Evolutionary conservation across 768 basidiomycete species (phyloP).

Genomic region (Strobilomyces echinocephalus): DNA sequence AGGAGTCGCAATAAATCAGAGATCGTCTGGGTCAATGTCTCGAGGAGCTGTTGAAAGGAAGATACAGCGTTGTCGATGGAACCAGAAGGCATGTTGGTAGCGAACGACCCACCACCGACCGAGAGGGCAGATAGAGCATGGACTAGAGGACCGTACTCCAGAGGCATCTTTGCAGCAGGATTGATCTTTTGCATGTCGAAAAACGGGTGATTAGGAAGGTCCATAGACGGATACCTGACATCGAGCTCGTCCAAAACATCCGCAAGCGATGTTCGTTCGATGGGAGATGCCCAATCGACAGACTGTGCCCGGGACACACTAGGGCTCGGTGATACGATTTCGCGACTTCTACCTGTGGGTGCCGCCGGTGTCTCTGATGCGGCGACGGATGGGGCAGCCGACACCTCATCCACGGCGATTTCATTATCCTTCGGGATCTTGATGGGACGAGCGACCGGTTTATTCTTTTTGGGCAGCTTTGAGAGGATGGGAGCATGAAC

Average conservation of each 20-base stretch:
- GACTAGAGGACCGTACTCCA: conserved; percentile 81
- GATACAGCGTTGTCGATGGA: conserved; percentile 90
- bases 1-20: conserved; percentile 80
- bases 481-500: conserved; percentile 71
- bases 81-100: conserved; percentile 71
- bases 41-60: conserved; percentile 83
- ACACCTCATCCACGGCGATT: conserved; percentile 35
- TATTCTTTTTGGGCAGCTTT: conserved; percentile 81
- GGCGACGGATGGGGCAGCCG: conserved; percentile 40
- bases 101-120: conserved; percentile 79
- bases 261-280: conserved; percentile 48
- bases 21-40: conserved; percentile 86
- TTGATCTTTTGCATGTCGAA: conserved; percentile 70
- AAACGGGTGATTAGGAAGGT: conserved; percentile 66
- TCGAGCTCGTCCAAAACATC: conserved; percentile 69
- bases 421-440: conserved; percentile 61
- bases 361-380: conserved; percentile 45
- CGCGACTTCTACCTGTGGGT: conserved; percentile 30
- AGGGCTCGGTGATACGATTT: conserved; percentile 43
- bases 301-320: conserved; percentile 60
- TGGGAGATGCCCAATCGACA: conserved; percentile 43
- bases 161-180: conserved; percentile 72
- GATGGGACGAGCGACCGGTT: conserved; percentile 55
- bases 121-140: conserved; percentile 84
- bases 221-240: conserved; percentile 54